Conservation (phyloP, 148 eudicot species). For the Fallopia convolvulus region DNA sequence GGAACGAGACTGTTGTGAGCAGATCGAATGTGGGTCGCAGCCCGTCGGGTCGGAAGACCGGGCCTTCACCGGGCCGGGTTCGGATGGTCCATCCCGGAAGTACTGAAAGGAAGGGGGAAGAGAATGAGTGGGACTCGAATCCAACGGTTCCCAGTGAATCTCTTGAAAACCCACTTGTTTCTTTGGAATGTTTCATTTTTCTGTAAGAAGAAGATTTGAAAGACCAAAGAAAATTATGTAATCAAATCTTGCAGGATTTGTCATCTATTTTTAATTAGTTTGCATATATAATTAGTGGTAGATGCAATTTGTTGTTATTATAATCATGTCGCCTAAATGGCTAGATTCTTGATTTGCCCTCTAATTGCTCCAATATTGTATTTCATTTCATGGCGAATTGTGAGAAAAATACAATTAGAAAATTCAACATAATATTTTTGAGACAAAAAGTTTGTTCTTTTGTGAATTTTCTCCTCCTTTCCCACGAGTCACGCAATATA, state of each 20-base stretch:
- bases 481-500: neutral
- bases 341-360: too few species aligned
- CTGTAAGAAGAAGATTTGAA: constrained; percentile 21
- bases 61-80: constrained; percentile 60
- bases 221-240: neutral
- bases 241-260: neutral
- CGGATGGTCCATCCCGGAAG: constrained; percentile 14
- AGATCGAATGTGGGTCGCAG: constrained; percentile 32
- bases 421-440: neutral
- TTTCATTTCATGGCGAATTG: too few species aligned
- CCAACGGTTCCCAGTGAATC: constrained; percentile 30
- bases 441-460: neutral
- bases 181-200: constrained; percentile 73
- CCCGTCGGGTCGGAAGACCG: constrained; percentile 41
- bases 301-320: neutral
- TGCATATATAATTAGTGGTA: neutral
- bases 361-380: too few species aligned
- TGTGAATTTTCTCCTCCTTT: neutral
- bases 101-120: neutral
- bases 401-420: neutral
- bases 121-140: neutral
- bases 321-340: neutral
- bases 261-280: neutral
- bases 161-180: constrained; percentile 73
- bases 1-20: constrained; percentile 13